Conservation (phyloP, 768 basidiomycete species). For the Amanita rimosa region DNA sequence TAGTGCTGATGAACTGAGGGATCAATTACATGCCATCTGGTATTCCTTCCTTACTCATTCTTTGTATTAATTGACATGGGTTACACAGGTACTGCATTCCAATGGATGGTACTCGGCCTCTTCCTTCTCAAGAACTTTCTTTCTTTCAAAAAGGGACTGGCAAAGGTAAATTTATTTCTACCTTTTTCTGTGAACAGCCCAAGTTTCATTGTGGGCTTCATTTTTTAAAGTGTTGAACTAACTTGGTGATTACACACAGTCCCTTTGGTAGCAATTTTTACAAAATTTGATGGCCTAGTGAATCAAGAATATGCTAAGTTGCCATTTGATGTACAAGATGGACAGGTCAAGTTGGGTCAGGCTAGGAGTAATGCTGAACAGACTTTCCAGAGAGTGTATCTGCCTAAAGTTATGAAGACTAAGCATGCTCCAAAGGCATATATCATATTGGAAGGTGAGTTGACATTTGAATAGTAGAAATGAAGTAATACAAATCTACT, state of each 20-base stretch:
- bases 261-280: too few species aligned
- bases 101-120: not conserved
- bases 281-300: too few species aligned
- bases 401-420: too few species aligned
- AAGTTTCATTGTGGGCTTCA: constrained; percentile 15
- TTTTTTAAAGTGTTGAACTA: constrained; percentile 28
- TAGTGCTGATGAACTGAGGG: too few species aligned
- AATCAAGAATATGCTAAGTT: too few species aligned
- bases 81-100: not conserved
- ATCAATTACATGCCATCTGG: too few species aligned
- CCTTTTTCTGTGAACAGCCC: too few species aligned
- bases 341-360: too few species aligned
- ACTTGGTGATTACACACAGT: constrained; percentile 11
- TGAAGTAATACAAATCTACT: not conserved
- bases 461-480: not conserved
- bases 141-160: constrained; percentile 1
- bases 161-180: constrained; percentile 1
- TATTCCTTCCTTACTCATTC: not conserved
- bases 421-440: too few species aligned
- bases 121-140: not conserved
- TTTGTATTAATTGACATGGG: not conserved
- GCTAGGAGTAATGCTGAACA: too few species aligned
- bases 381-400: too few species aligned
- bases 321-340: too few species aligned
- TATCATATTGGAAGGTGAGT: constrained; percentile 12